These are phyloP conservation scores for Kodamaea kaohsiungensis DNA, from an alignment of 805 yeast genomes.

Conservation along the genomic window DNA sequence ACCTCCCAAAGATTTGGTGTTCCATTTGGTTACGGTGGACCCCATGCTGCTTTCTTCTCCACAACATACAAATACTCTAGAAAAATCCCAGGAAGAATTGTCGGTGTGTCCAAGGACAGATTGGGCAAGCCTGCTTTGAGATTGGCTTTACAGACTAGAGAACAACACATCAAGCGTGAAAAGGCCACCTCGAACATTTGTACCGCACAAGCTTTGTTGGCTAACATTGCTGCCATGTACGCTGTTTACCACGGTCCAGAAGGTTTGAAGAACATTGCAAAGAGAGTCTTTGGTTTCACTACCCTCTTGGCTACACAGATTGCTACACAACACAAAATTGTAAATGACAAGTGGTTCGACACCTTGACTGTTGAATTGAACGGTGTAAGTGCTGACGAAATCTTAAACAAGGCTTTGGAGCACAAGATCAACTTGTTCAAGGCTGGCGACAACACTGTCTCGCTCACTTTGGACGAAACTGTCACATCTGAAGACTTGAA, in stretches of 20 bases:
- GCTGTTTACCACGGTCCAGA: slow-evolving; percentile 95
- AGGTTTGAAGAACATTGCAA: slow-evolving; percentile 78
- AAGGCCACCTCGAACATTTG: slow-evolving; percentile 97
- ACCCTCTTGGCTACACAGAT: slow-evolving; percentile 67
- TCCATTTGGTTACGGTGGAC: slow-evolving; percentile 98
- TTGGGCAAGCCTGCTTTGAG: slow-evolving; percentile 87
- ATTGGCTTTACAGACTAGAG: slow-evolving; percentile 95
- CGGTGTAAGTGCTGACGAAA: slow-evolving; percentile 52
- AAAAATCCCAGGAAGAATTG: slow-evolving; percentile 94
- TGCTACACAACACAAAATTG: slow-evolving; percentile 43
- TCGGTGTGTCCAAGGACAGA: slow-evolving; percentile 91
- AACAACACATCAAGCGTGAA: slow-evolving; percentile 96
- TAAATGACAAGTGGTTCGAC: slow-evolving; percentile 76
- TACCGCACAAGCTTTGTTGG: slow-evolving; percentile 95
- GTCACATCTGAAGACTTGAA: slow-evolving; percentile 62
- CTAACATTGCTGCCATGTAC: slow-evolving; percentile 93
- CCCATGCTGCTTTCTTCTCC: slow-evolving; percentile 97
- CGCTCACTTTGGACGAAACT: slow-evolving; percentile 91
- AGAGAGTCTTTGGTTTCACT: slow-evolving; percentile 73
- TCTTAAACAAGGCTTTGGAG: slow-evolving; percentile 60
- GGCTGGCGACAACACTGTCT: slow-evolving; percentile 59
- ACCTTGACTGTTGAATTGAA: slow-evolving; percentile 69
- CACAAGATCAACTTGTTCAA: slow-evolving; percentile 77
- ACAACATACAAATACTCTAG: slow-evolving; percentile 79
- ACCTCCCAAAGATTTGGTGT: slow-evolving; percentile 96